Conservation (phyloP, 768 basidiomycete species). For the Tricholoma sp. region DNA sequence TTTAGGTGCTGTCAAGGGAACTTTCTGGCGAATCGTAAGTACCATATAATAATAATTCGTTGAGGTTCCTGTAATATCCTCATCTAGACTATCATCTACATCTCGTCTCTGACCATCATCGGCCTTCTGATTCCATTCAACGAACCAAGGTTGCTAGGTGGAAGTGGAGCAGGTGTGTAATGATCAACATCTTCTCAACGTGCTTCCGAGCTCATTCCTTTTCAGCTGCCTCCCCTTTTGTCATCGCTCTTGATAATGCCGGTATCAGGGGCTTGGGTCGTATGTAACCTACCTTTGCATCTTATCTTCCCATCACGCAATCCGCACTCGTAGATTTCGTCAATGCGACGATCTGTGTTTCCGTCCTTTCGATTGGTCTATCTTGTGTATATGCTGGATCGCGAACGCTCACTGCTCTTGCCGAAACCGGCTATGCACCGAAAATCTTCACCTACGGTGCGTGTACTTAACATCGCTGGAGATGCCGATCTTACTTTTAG, state of each 20-base stretch:
- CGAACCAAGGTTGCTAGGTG: constrained; percentile 32
- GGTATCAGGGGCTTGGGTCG: constrained; percentile 37
- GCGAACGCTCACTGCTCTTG: constrained; percentile 39
- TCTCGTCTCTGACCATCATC: constrained; percentile 39
- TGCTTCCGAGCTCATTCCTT: no score
- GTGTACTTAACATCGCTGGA: not conserved
- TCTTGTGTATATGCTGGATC: constrained; percentile 44
- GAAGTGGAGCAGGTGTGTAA: constrained; percentile 26
- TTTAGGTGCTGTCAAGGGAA: constrained; percentile 37
- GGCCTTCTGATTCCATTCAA: constrained; percentile 33
- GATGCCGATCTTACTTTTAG: not conserved
- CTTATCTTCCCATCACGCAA: not conserved
- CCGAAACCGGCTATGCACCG: constrained; percentile 44
- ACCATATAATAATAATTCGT: not conserved
- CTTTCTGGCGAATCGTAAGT: constrained; percentile 43
- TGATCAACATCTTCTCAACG: not conserved
- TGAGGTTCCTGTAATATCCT: not conserved
- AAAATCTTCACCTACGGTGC: constrained; percentile 34
- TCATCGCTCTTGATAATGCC: constrained; percentile 36
- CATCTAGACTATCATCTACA: constrained; percentile 38
- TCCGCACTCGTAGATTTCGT: constrained; percentile 25
- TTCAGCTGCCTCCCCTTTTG: constrained; percentile 38
- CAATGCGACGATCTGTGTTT: constrained; percentile 40
- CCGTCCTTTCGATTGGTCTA: constrained; percentile 41
- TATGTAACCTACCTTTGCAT: constrained; percentile 13